A percentile compares a stretch with the other conserved stretches of the same genome.
These are phyloP conservation scores for Gastrolobium villosum DNA, from an alignment of 306 rosid species.

Conservation along the genomic window DNA sequence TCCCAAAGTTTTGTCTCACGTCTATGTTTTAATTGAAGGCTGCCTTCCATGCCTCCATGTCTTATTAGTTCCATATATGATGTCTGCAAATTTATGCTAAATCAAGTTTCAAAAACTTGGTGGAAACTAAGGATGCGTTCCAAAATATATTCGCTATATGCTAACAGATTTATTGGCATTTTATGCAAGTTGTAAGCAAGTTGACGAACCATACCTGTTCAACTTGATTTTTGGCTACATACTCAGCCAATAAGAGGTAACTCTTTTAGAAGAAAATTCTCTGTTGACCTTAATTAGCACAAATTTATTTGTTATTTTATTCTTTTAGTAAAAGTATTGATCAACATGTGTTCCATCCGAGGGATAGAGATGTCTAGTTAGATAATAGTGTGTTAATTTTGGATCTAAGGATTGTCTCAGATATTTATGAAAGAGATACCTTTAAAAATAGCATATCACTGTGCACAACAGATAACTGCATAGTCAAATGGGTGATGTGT, in stretches of 20 bases:
- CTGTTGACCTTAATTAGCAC: not conserved
- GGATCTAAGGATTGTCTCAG: too few species aligned
- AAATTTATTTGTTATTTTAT: not conserved
- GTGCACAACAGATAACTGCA: too few species aligned
- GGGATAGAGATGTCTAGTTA: too few species aligned
- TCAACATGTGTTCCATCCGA: too few species aligned
- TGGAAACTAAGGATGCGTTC: conserved; percentile 2
- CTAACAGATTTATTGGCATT: not conserved
- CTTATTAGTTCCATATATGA: conserved; percentile 12
- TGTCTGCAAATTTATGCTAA: conserved; percentile 9
- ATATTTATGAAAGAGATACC: too few species aligned
- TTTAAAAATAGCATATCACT: too few species aligned
- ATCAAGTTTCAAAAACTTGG: conserved; percentile 14
- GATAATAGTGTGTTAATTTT: too few species aligned
- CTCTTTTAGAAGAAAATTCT: not conserved
- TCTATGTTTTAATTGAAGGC: conserved; percentile 7
- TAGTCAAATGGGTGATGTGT: too few species aligned
- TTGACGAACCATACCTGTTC: conserved; percentile 16
- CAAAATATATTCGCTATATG: not conserved
- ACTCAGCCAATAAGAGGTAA: not conserved
- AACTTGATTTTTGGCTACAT: conserved; percentile 9
- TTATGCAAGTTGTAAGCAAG: conserved; percentile 29
- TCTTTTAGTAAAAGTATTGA: too few species aligned
- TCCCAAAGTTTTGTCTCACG: conserved; percentile 28
- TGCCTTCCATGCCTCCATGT: conserved; percentile 20